phyloP scores from a whole-genome alignment of 805 yeast species.

The Schizosaccharomyces lindneri region DNA sequence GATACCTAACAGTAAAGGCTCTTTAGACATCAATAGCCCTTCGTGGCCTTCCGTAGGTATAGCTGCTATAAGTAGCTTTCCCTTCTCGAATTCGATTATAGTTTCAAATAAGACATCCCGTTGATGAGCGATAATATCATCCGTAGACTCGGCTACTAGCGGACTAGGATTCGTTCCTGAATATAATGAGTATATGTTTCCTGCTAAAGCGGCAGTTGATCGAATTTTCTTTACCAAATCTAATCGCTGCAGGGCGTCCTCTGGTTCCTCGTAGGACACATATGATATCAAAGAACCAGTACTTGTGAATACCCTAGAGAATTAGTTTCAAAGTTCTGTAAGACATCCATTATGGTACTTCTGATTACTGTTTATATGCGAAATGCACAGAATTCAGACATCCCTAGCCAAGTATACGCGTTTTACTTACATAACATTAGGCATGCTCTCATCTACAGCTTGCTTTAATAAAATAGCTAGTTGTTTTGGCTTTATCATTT shows the following conservation, averaged over 20 bases:
- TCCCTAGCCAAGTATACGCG: no score
- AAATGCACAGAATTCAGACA: no score
- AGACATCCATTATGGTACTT: no score
- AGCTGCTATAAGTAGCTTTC: not conserved
- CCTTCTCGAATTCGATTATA: not conserved
- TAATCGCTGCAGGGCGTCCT: not conserved
- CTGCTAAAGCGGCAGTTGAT: not conserved
- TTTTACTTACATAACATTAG: not conserved
- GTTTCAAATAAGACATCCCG: not conserved
- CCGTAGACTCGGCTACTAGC: not conserved
- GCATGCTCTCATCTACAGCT: not conserved
- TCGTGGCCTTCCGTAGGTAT: not conserved
- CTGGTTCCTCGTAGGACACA: not conserved
- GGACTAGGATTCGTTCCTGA: not conserved
- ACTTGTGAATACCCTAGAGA: not conserved
- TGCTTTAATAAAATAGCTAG: not conserved
- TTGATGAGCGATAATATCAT: not conserved
- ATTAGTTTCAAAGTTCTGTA: not conserved
- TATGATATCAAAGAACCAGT: not conserved
- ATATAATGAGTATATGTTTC: not conserved
- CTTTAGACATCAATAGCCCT: not conserved
- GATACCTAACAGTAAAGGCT: not conserved
- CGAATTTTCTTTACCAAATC: not conserved
- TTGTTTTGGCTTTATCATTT: not conserved
- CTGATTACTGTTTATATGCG: no score